Base-by-base conservation (phyloP, 2,329 filamentous ascomycete genomes). In the Apiospora aurea region DNA sequence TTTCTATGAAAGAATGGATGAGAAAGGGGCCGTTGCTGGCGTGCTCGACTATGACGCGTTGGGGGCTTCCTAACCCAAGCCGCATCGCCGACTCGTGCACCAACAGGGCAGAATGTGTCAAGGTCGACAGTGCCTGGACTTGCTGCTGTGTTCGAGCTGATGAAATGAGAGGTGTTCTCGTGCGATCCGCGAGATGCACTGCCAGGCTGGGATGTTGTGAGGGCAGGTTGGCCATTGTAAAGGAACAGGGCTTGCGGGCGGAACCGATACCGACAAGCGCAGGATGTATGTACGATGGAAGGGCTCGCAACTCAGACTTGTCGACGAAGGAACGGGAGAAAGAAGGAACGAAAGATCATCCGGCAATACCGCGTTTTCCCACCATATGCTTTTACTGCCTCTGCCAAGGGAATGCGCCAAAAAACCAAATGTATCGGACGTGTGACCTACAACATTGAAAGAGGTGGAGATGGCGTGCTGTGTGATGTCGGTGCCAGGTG, bases 11-110 rank as follows among this genome's bases (percentile, higher is more conserved):
- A 13, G 77, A 75, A 21, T 79, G 80, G 4, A 83, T 73, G 6
- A 83, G 70, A 5, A 83, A 71, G 8, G 83, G 80, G 0, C 83
- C 83, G 4, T 75, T 72, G 67, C 75, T 76, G 0, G 47, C 82
- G 77, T 88, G 87, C 78, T 91, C 89, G 77, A 91, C 85, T 79
- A 91, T 87, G 74, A 91, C 84, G 78, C 89, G 87, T 76, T 87
- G 83, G 2, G 88, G 87, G 8, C 78, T 76, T 75, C 89, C 89
- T 61, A 89, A 83, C 67, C 84, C 85, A 8, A 90, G 83, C 69
- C 88, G 86, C 46, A 82, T 81, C 6, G 87, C 86, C 68, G 88
- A 83, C 66, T 88, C 86, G 76, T 88, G 86, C 16, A 87, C 86
- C 72, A 83, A 84, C 34, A 90, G 83, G 21, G 89, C 87, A 69